Base-by-base conservation (phyloP, 1,284 basidiomycete genomes). In the Cryptococcus wingfieldii region DNA sequence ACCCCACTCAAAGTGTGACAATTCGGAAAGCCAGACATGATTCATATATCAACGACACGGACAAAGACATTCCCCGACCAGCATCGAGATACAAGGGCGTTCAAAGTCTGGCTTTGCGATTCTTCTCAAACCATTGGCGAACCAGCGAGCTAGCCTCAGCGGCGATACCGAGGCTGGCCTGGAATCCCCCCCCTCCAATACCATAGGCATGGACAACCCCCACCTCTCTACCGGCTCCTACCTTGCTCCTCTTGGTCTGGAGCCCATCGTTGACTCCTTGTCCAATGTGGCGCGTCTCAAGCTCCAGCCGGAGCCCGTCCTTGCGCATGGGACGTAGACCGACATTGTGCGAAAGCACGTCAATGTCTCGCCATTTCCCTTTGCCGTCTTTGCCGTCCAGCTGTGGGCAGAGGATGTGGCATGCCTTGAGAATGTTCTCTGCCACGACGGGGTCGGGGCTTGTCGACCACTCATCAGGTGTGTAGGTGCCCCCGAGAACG, bases 171-270 rank as follows among this genome's bases (percentile, higher is more conserved):
- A 72, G 65, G 47, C 65, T 69, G 16, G 62, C 56, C 64, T 77
- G 74, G 59, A 71, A 77, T 13, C 64, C 62, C 4, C 75, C 71
- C 28, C 67, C 77, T 60, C 78, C 77, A 46, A 82, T 79, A 25
- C 82, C 88, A 69, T 81, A 90, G 71, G 88, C 88, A 72, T 93
- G 91, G 54, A 86, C 79, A 2, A 86, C 80, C 12, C 74, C 74
- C 52, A 81, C 78, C 37, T 70, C 65, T 59, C 60, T 81, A 81
- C 66, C 77, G 76, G 27, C 79, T 73, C 47, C 80, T 12, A 23
- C 37, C 47, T 47, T 46, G 27, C 51, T 51, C 23, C 43, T 38
- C 12, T 51, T 46, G 13, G 52, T 53, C n/a, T 23, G 37, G 10
- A 47, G 31, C 16, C 16, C 13, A 4, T 8, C 10, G 3, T 47